Evolutionary conservation across 768 basidiomycete genomes (phyloP).

Genomic region (Boletus rubescentipes): DNA sequence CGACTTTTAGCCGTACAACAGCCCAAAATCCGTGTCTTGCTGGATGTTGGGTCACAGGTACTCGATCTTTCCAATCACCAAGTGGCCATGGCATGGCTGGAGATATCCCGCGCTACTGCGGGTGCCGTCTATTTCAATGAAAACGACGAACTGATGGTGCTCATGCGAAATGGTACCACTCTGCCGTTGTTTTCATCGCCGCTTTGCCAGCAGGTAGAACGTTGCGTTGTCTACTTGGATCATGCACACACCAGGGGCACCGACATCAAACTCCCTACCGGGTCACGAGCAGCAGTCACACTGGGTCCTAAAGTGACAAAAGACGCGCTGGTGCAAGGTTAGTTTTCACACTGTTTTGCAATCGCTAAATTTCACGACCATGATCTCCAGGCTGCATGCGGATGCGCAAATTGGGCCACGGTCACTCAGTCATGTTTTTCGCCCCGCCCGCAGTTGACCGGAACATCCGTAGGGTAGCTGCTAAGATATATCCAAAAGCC

Average conservation of each 20-base stretch:
- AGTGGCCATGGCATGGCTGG: conserved; percentile 42
- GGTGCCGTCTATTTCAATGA: conserved; percentile 29
- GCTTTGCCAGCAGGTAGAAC: conserved; percentile 26
- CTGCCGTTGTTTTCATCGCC: conserved; percentile 29
- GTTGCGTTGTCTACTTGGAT: conserved; percentile 36
- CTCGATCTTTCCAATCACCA: too few relatives aligned
- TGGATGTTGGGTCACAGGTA: too few relatives aligned
- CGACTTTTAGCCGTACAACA: neutral
- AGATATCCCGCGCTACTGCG: conserved; percentile 1
- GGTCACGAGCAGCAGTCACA: too few relatives aligned
- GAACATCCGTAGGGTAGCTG: conserved; percentile 29
- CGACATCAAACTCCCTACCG: too few relatives aligned
- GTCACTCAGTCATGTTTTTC: conserved; percentile 46
- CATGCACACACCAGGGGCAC: too few relatives aligned
- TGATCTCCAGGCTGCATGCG: conserved; percentile 45
- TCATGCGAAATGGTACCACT: conserved; percentile 17
- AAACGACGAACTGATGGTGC: too few relatives aligned
- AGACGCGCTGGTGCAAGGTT: conserved; percentile 35
- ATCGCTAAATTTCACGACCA: neutral
- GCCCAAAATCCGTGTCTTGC: conserved; percentile 28
- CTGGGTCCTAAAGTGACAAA: conserved; percentile 37
- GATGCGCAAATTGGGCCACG: conserved; percentile 45
- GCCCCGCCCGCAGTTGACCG: conserved; percentile 40
- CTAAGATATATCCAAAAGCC: conserved; percentile 2
- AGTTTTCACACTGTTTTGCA: neutral